Evolutionary conservation across 805 yeast species (phyloP).

Genomic region (Candida alai): DNA sequence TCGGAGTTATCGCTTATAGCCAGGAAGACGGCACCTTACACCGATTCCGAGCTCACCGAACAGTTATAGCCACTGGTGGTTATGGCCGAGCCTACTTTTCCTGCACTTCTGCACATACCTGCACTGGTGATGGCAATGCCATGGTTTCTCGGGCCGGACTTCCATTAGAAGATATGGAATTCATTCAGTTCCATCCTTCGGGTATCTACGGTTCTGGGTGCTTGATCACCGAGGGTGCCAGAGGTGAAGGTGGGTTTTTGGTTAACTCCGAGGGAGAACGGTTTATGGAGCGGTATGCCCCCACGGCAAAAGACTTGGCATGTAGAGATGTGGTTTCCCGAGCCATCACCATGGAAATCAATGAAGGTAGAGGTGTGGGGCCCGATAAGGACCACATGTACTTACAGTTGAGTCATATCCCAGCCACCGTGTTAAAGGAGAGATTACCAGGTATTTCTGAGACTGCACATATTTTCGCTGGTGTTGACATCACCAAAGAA

Average conservation of each 20-base stretch:
- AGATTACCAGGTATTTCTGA: constrained; percentile 99
- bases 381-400: constrained; percentile 91
- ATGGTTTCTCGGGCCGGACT: constrained; percentile 98
- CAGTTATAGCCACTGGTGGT: constrained; percentile 98
- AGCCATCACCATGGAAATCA: constrained; percentile 97
- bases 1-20: constrained; percentile 95
- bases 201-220: constrained; percentile 99
- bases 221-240: constrained; percentile 97
- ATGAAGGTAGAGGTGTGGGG: constrained; percentile 99
- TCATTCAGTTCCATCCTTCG: constrained; percentile 98
- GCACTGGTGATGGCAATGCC: constrained; percentile 99
- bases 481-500: constrained; percentile 98
- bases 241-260: constrained; percentile 97
- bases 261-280: constrained; percentile 97
- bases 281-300: constrained; percentile 99
- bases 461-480: constrained; percentile 97
- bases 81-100: constrained; percentile 98
- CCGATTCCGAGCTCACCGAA: constrained; percentile 95
- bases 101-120: constrained; percentile 98
- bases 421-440: constrained; percentile 86
- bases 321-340: constrained; percentile 98
- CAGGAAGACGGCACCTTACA: constrained; percentile 98
- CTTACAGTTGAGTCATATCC: constrained; percentile 91
- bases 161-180: constrained; percentile 96
- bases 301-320: constrained; percentile 97